A percentile compares a stretch with the other conserved stretches of the same genome.
phyloP scores from a whole-genome alignment of 192 early-diverging fungal genomes.

The Rhizoclosmatium sp. region DNA sequence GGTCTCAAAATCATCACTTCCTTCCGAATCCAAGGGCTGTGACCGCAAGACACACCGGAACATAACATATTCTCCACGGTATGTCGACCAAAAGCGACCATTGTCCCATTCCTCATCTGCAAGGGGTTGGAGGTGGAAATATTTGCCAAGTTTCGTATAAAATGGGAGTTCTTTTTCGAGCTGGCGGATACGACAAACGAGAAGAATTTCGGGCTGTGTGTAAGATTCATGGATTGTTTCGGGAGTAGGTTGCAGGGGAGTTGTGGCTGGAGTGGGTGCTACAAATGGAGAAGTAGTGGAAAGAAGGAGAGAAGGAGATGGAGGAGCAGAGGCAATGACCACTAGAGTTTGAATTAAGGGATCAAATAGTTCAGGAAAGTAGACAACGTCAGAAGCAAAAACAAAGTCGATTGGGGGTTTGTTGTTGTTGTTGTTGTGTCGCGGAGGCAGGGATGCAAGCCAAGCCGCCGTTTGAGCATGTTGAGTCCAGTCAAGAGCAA shows the following conservation, averaged over 20 bases:
- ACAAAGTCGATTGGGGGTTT: conserved; percentile 13
- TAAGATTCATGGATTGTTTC: too few relatives aligned
- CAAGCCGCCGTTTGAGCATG: not conserved
- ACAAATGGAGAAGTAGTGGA: not conserved
- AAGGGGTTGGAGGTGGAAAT: conserved; percentile 11
- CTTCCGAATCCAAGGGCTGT: conserved; percentile 18
- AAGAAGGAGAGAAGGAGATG: not conserved
- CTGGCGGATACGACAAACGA: conserved; percentile 22
- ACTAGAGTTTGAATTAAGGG: conserved; percentile 27
- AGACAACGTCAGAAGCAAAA: conserved; percentile 35
- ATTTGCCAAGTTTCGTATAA: conserved; percentile 33
- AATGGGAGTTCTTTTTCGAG: conserved; percentile 28
- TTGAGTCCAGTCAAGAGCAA: conserved; percentile 27
- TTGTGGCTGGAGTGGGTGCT: not conserved
- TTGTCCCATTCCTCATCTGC: conserved; percentile 24
- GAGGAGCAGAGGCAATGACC: not conserved
- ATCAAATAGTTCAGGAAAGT: conserved; percentile 38
- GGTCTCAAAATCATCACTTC: conserved; percentile 35
- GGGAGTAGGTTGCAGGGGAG: not conserved
- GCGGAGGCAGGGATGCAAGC: not conserved
- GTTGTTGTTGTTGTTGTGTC: not conserved
- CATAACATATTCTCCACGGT: conserved; percentile 28
- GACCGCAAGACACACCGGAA: conserved; percentile 13
- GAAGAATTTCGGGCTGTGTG: conserved; percentile 18
- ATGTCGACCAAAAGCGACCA: conserved; percentile 15